A percentile compares a stretch with the other conserved stretches of the same genome.
Conservation (phyloP, 768 basidiomycete genomes). For the Amanita thiersii region DNA sequence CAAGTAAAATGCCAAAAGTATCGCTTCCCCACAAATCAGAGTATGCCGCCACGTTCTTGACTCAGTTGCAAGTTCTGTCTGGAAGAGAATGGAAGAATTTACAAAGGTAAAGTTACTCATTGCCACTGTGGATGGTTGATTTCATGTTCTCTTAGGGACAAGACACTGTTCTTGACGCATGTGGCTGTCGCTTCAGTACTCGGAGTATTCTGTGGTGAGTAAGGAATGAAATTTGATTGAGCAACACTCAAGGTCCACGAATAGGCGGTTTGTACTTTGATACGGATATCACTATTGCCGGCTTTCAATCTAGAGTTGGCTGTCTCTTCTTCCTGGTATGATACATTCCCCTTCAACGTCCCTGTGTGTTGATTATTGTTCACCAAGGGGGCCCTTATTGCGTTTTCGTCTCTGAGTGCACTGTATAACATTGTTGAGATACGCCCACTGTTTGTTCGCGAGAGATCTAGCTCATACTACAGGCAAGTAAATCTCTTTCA, state of each 20-base stretch:
- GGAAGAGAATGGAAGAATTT: constrained; percentile 84
- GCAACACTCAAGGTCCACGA: constrained; percentile 1
- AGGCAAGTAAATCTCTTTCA: constrained; percentile 35
- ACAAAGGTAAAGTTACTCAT: constrained; percentile 34
- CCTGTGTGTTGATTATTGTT: constrained; percentile 8
- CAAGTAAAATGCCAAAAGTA: no score
- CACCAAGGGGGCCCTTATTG: constrained; percentile 74
- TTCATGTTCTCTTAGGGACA: constrained; percentile 47
- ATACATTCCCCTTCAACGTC: constrained; percentile 6
- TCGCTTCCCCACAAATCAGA: constrained; percentile 13
- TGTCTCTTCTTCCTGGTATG: constrained; percentile 86
- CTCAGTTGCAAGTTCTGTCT: constrained; percentile 77
- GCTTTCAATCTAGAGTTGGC: constrained; percentile 92
- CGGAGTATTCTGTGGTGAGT: constrained; percentile 79
- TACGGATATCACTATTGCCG: constrained; percentile 74
- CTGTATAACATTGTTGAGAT: constrained; percentile 82
- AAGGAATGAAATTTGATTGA: neutral
- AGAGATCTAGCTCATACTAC: constrained; percentile 80
- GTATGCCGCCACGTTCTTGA: constrained; percentile 78
- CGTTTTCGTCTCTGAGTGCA: constrained; percentile 87
- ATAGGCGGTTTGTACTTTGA: constrained; percentile 81
- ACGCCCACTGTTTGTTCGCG: constrained; percentile 82
- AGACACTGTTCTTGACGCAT: constrained; percentile 77
- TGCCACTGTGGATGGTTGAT: neutral
- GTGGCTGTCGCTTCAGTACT: constrained; percentile 58